phyloP scores from a whole-genome alignment of 768 basidiomycete genomes.

The Suillus decipiens region DNA sequence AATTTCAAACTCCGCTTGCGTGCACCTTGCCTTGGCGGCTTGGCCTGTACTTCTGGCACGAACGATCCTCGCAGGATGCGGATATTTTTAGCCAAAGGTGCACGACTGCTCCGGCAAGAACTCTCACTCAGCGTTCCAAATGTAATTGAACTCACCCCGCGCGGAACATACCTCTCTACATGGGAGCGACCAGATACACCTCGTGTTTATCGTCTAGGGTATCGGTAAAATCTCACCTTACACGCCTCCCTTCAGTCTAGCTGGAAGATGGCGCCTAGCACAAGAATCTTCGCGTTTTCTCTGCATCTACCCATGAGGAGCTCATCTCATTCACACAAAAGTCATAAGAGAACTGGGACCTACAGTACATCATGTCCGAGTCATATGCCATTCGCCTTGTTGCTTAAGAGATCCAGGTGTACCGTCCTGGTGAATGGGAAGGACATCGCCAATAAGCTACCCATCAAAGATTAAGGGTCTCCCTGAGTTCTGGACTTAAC shows the following conservation, averaged over 20 bases:
- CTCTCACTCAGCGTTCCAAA: conserved; percentile 73
- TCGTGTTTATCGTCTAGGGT: conserved; percentile 25
- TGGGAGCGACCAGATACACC: conserved; percentile 86
- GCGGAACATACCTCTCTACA: conserved; percentile 90
- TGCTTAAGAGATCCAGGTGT: no score
- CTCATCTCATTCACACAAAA: no score
- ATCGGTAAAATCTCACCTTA: conserved; percentile 17
- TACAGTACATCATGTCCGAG: no score
- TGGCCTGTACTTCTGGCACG: no score
- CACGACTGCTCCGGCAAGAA: conserved; percentile 72
- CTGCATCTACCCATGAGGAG: conserved; percentile 59
- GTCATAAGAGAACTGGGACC: no score
- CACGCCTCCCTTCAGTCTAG: conserved; percentile 51
- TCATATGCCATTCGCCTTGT: no score
- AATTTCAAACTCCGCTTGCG: no score
- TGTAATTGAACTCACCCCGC: conserved; percentile 83
- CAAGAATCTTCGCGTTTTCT: conserved; percentile 93
- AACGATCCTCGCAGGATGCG: no score
- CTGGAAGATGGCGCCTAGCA: conserved; percentile 88
- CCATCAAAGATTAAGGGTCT: no score
- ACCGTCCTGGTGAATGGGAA: no score
- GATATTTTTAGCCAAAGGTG: conserved; percentile 42
- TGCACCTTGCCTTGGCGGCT: no score
- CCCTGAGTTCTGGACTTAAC: conserved; percentile 82
- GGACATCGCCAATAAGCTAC: no score